Base-by-base conservation (phyloP, 495 filamentous ascomycete genomes). In the Talaromyces nanjingensis region DNA sequence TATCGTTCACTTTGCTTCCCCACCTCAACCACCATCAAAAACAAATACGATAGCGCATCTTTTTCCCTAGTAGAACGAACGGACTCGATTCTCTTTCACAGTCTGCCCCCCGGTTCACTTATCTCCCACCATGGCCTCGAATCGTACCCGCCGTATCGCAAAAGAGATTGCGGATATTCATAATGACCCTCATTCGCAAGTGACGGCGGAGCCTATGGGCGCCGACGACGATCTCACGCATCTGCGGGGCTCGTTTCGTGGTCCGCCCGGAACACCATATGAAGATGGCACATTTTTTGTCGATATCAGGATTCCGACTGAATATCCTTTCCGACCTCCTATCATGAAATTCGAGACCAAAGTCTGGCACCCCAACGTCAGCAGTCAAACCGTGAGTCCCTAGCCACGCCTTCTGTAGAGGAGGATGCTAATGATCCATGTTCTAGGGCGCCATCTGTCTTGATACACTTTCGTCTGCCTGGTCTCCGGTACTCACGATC, bases 331-430 rank as follows among this genome's bases (percentile, higher is more conserved):
- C 77, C 86, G 89, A 52, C 93, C 94, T 12, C 94, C 96, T 9
- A 74, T 86, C 37, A 97, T 98, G 91, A 90, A 87, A 72, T 98
- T 98, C 66, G 84, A 89, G 67, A 98, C 96, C 68, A 96, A 89
- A 74, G 88, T 98, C 64, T 98, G 96, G 96, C 94, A 98, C 76
- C 94, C 94, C 37, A 98, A 98, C 75, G 86, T 98, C 76, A 92
- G 88, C 83, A 93, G 89, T 70, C 91, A 96, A 74, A 98, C 94
- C 58, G 93, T 97, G 76, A 71, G 88, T 83, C 24, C 6, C 33
- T 14, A 37, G 22, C 14, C 9, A 53, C n/a, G 8, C 3, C 6
- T 8, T 11, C 12, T 24, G 6, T 49, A 52, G 20, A 4, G 1
- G 0, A 64, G 8, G 57, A 25, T 60, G 54, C 29, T 59, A 57